Conservation (phyloP, 2,329 filamentous ascomycete species). For the Endoconidiophora laricicola region DNA sequence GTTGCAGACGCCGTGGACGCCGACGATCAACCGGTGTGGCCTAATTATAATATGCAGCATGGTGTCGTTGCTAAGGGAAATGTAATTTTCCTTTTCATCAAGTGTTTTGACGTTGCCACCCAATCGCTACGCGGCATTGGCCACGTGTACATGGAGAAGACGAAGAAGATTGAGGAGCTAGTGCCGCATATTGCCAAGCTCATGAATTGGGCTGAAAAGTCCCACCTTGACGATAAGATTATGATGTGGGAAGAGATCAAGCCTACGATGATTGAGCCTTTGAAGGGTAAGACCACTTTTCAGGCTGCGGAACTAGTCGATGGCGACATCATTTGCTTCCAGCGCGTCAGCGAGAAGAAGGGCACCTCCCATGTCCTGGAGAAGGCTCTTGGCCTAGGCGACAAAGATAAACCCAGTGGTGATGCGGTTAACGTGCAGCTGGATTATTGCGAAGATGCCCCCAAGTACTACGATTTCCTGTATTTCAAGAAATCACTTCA, state of each 20-base stretch:
- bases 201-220: conserved; percentile 74
- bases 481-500: conserved; percentile 65
- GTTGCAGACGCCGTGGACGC: conserved; percentile 47
- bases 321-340: conserved; percentile 92
- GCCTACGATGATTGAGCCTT: conserved; percentile 85
- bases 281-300: conserved; percentile 82
- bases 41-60: conserved; percentile 40
- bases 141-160: conserved; percentile 73
- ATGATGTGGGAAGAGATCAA: conserved; percentile 95
- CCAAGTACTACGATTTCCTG: conserved; percentile 85
- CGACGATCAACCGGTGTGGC: conserved; percentile 59
- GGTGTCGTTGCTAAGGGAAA: conserved; percentile 43
- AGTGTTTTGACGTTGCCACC: conserved; percentile 67
- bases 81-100: conserved; percentile 71
- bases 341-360: conserved; percentile 42
- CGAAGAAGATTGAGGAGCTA: conserved; percentile 76
- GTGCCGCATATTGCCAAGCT: conserved; percentile 58
- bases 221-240: conserved; percentile 42
- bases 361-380: conserved; percentile 10
- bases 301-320: conserved; percentile 90
- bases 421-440: conserved; percentile 11
- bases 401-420: not conserved
- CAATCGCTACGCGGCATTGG: conserved; percentile 64
- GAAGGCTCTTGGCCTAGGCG: not conserved
- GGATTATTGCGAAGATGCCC: conserved; percentile 52